A percentile compares a stretch with the other conserved stretches of the same genome.
Conservation (phyloP, 208 protist genomes). For the Blastocrithidia nonstop region DNA sequence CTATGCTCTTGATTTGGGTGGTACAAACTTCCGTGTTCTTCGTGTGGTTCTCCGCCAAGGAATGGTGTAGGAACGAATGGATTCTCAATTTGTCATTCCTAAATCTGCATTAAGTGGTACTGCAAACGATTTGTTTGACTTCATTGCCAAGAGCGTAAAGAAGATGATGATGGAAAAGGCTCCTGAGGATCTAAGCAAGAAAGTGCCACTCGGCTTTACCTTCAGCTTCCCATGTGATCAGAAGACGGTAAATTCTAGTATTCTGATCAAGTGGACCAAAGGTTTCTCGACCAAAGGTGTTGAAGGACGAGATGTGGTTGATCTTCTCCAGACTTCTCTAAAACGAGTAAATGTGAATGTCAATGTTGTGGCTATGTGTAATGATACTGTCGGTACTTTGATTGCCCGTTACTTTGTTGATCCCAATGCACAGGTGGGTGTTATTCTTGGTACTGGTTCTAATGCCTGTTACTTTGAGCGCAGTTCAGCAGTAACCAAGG, state of each 20-base stretch:
- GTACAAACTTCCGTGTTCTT: constrained; percentile 83
- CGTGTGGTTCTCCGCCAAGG: constrained; percentile 35
- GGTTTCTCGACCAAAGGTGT: constrained; percentile 78
- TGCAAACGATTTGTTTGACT: constrained; percentile 66
- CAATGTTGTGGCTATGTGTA: constrained; percentile 75
- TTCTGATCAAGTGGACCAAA: constrained; percentile 86
- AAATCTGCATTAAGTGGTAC: constrained; percentile 22
- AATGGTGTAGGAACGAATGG: constrained; percentile 17
- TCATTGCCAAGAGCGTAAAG: constrained; percentile 69
- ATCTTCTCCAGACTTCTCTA: constrained; percentile 67
- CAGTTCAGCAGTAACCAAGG: constrained; percentile 55
- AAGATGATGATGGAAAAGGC: constrained; percentile 35
- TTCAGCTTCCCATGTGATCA: constrained; percentile 87
- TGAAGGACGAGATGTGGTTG: constrained; percentile 77
- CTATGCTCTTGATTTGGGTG: constrained; percentile 84
- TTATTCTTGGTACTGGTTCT: constrained; percentile 83
- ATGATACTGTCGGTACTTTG: constrained; percentile 87
- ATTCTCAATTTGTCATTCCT: constrained; percentile 48
- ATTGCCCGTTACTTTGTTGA: constrained; percentile 63
- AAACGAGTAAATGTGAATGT: constrained; percentile 40
- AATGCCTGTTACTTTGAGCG: constrained; percentile 87
- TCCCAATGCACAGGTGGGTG: constrained; percentile 41
- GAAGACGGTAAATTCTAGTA: constrained; percentile 47
- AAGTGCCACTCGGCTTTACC: constrained; percentile 79
- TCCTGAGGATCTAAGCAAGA: constrained; percentile 38